A percentile compares a stretch with the other conserved stretches of the same genome.
Conservation (phyloP, 78 protist genomes). For the Reticulomyxa filosa region DNA sequence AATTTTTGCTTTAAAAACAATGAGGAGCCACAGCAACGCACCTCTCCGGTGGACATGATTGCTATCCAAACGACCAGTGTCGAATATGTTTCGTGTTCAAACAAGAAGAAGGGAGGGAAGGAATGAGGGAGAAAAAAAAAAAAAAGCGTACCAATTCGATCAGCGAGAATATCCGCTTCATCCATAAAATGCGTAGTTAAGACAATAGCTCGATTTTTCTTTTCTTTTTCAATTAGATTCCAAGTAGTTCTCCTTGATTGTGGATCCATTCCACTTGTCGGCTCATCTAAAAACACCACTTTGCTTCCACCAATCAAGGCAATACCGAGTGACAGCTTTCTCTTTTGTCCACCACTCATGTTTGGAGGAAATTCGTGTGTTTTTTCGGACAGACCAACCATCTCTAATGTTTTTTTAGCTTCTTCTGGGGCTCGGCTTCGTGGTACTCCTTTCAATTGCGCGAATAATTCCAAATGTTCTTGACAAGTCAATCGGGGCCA, state of each 20-base stretch:
- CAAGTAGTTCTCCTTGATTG: slow-evolving; percentile 12
- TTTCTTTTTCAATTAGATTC: slow-evolving; percentile 1
- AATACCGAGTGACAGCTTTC: slow-evolving; percentile 2
- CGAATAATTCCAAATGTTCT: slow-evolving; percentile 54
- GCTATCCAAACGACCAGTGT: too few species aligned
- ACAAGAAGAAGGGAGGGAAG: too few species aligned
- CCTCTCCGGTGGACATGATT: background rate
- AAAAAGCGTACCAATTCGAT: background rate
- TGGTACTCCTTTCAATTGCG: slow-evolving; percentile 34
- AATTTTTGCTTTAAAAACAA: slow-evolving; percentile 4
- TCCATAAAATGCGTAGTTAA: slow-evolving; percentile 25
- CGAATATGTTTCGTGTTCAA: too few species aligned
- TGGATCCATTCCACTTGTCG: slow-evolving; percentile 31
- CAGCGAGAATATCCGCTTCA: slow-evolving; percentile 18
- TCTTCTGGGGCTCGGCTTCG: background rate
- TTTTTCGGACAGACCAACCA: background rate
- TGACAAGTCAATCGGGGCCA: slow-evolving; percentile 42
- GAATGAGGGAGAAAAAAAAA: too few species aligned
- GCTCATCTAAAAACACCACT: slow-evolving; percentile 24
- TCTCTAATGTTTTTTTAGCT: background rate
- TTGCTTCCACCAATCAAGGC: background rate
- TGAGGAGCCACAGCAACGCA: slow-evolving; percentile 8
- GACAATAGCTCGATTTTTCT: slow-evolving; percentile 2
- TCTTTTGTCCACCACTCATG: slow-evolving; percentile 6
- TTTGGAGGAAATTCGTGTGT: background rate